Conservation (phyloP, 441 rosid species). For the Bocquillonia castaneifolia region DNA sequence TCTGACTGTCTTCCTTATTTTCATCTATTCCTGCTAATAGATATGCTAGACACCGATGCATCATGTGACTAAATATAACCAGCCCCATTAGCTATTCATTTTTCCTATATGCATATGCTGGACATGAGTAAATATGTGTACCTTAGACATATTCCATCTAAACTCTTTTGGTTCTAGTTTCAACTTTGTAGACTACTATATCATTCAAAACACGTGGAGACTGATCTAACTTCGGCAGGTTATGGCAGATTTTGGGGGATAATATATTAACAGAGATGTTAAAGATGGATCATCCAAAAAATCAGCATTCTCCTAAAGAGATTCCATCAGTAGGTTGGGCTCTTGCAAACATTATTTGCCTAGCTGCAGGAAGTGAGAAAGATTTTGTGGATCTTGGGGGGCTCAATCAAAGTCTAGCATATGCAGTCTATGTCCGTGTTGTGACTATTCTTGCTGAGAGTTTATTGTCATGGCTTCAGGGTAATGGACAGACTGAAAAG, state of each 20-base stretch:
- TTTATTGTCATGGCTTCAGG: conserved; percentile 51
- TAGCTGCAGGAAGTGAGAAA: conserved; percentile 57
- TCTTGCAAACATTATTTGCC: conserved; percentile 72
- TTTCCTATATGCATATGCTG: neutral
- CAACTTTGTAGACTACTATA: conserved; percentile 3
- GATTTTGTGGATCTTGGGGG: conserved; percentile 54
- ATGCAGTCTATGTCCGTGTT: conserved; percentile 61
- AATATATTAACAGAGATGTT: conserved; percentile 48
- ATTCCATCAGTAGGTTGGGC: conserved; percentile 90
- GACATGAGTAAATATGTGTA: neutral
- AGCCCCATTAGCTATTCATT: neutral
- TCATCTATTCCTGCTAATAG: neutral
- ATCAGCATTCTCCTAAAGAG: conserved; percentile 33
- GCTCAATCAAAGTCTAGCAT: conserved; percentile 45
- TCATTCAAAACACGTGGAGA: conserved; percentile 43
- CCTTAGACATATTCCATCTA: neutral
- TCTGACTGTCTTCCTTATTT: neutral
- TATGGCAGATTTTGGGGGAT: conserved; percentile 76
- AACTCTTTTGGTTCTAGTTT: conserved; percentile 6
- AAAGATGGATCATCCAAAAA: conserved; percentile 42
- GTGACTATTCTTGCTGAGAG: conserved; percentile 59
- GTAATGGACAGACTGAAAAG: conserved; percentile 38
- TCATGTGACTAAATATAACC: neutral
- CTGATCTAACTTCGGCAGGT: conserved; percentile 94
- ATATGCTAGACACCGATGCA: neutral